Evolutionary conservation across 2,329 filamentous ascomycete genomes (phyloP).

Genomic region (Venturia nashicola): DNA sequence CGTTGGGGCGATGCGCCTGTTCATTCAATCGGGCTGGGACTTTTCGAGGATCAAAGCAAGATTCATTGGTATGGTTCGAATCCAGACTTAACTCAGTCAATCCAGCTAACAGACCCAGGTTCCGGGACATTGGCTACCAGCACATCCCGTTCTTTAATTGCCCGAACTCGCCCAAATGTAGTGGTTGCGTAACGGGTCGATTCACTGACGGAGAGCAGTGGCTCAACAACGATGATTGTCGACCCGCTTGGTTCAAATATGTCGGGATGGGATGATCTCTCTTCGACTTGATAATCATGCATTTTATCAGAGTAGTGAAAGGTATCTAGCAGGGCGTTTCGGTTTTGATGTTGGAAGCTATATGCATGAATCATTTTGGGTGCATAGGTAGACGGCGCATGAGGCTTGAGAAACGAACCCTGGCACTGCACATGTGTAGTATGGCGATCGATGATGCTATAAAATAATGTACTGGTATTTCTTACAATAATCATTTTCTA

Average conservation of each 20-base stretch:
- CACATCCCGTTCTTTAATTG: conserved; percentile 99
- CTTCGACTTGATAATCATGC: not conserved
- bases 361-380: not conserved
- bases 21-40: conserved; percentile 80
- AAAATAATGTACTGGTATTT: not conserved
- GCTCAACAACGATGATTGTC: conserved; percentile 82
- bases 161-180: conserved; percentile 90
- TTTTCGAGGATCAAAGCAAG: conserved; percentile 83
- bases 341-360: not conserved
- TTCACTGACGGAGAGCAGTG: conserved; percentile 82
- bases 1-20: conserved; percentile 97
- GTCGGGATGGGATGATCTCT: conserved; percentile 56
- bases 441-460: not conserved
- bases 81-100: not conserved
- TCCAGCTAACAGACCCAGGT: conserved; percentile 46
- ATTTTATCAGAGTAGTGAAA: not conserved
- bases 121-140: conserved; percentile 97
- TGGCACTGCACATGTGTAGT: not conserved
- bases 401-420: not conserved
- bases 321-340: not conserved
- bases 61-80: conserved; percentile 68
- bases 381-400: not conserved
- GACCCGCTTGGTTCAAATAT: conserved; percentile 95
- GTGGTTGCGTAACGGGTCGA: conserved; percentile 70
- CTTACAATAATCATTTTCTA: too few relatives aligned